Base-by-base conservation (phyloP, 139 green algal genomes). In the Chlorella sp. region DNA sequence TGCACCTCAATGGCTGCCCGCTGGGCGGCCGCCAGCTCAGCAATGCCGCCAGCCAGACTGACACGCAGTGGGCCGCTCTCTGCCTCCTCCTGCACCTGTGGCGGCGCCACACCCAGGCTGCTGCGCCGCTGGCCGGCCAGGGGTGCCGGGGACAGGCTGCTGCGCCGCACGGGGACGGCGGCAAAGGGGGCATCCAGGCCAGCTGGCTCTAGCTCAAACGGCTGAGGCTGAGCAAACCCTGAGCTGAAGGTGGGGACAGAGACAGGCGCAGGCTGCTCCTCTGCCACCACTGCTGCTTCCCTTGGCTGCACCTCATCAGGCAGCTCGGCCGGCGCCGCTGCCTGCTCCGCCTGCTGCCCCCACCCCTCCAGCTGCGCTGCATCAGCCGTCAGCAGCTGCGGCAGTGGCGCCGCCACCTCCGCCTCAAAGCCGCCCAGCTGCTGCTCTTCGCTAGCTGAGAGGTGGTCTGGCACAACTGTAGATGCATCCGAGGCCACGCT, bases 61-160 rank as follows among this genome's bases (percentile, higher is more conserved):
- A 65, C 63, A 6, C 62, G 74, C 74, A 69, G 17, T 6, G 32
- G 17, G 47, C 4, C n/a, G n/a, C 63, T 5, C 12, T 30, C 47
- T 26, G 32, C 47, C 20, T 63, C 44, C 73, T n/a, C n/a, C 21
- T 68, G 16, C 65, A 25, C 30, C 34, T 18, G 71, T 6, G 2
- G 41, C 32, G 1, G 71, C 26, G 41, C 60, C 57, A 28, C 36
- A 9, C 41, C 36, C 23, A 81, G 13, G 57, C 76, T 82, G 76
- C 76, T 73, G 25, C 76, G 76, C 21, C 76, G 57, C 25, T 47
- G 25, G 47, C 30, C 47, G 60, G 6, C 38, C 16, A 60, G 62
- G 4, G 57, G 30, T 5, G 57, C 56, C 21, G 76, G 76, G 11
- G 76, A 82, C 20, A 82, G 76, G 76, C 76, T 82, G 76, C 34